A percentile compares a stretch with the other conserved stretches of the same genome.
Conservation (phyloP, 169 alveolate species). For the Plasmodium yoelii region DNA sequence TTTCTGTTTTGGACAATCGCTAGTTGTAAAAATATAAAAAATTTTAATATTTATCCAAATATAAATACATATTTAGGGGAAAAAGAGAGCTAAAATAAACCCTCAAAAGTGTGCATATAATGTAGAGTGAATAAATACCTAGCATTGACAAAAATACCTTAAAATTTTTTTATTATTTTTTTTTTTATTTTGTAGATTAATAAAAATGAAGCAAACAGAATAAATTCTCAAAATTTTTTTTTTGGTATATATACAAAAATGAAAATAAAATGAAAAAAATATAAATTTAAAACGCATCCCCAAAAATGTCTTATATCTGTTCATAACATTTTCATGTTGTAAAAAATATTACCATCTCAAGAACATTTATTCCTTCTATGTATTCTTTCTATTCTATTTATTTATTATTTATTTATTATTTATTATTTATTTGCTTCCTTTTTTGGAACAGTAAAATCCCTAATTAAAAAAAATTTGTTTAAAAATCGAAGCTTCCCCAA, state of each 20-base stretch:
- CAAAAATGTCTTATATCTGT: neutral
- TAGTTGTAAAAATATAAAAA: conserved; percentile 25
- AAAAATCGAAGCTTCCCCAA: conserved; percentile 13
- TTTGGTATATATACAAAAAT: conserved; percentile 24
- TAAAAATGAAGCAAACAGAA: conserved; percentile 48
- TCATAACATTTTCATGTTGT: neutral
- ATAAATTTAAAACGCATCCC: neutral
- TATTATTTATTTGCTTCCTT: neutral
- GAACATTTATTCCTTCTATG: neutral
- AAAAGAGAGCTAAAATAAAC: neutral
- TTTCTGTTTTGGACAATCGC: conserved; percentile 34
- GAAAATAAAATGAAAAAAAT: neutral
- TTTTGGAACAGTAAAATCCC: conserved; percentile 21
- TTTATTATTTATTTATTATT: too few relatives aligned
- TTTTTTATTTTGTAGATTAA: conserved; percentile 15
- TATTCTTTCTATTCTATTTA: too few relatives aligned
- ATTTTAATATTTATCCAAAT: neutral
- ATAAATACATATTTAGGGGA: neutral
- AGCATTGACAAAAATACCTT: neutral
- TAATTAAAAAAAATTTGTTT: conserved; percentile 20
- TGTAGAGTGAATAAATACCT: neutral
- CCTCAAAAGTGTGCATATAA: neutral
- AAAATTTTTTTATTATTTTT: neutral
- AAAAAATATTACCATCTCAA: neutral
- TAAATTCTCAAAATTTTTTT: conserved; percentile 36